Evolutionary conservation across 345 rosid species (phyloP).

Genomic region (Linum lewisii): DNA sequence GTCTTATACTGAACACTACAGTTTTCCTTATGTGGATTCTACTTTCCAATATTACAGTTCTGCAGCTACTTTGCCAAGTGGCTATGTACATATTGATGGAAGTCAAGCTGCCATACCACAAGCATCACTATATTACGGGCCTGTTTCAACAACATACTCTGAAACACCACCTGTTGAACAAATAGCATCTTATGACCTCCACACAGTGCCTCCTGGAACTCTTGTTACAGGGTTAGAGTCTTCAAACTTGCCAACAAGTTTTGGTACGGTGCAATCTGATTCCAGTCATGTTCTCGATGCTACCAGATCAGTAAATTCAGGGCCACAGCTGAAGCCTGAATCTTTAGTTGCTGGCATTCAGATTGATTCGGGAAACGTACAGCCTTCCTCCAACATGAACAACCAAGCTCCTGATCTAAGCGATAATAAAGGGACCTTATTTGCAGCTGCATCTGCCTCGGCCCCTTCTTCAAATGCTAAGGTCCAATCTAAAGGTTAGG

Average conservation of each 20-base stretch:
- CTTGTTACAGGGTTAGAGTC: constrained; percentile 31
- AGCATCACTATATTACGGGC: constrained; percentile 46
- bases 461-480: constrained; percentile 31
- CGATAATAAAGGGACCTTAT: constrained; percentile 20
- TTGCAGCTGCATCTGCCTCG: constrained; percentile 22
- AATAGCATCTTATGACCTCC: constrained; percentile 46
- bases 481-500: constrained; percentile 67
- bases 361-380: constrained; percentile 23
- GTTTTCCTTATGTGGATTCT: constrained; percentile 39
- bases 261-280: constrained; percentile 27
- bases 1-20: constrained; percentile 42
- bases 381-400: constrained; percentile 27
- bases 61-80: constrained; percentile 25
- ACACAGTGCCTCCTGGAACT: constrained; percentile 35
- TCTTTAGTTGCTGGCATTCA: constrained; percentile 19
- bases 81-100: constrained; percentile 58
- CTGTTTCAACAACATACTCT: constrained; percentile 40
- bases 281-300: constrained; percentile 19
- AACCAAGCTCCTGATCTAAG: constrained; percentile 24
- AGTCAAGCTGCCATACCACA: constrained; percentile 49
- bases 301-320: constrained; percentile 21
- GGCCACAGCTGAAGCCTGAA: constrained; percentile 20
- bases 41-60: constrained; percentile 46
- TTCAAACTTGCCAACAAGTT: constrained; percentile 29
- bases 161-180: constrained; percentile 45